These are phyloP conservation scores for Euphrasia arctica DNA, from an alignment of 305 asterid genomes.

Conservation along the genomic window DNA sequence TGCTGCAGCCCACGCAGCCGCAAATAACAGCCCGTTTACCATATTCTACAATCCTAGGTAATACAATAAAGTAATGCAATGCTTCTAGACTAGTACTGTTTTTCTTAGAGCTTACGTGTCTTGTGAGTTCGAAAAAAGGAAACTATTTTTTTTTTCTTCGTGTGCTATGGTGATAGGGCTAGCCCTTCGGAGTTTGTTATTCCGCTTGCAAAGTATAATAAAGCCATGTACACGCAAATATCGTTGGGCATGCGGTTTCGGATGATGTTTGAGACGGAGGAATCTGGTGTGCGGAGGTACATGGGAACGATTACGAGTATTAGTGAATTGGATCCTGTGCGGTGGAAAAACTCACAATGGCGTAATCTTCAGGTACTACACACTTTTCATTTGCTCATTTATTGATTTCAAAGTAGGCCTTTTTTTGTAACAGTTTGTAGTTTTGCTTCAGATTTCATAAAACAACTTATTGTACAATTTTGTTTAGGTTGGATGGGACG, in stretches of 20 bases:
- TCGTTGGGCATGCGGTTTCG: slow-evolving; percentile 88
- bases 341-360: slow-evolving; percentile 98
- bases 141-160: neutral
- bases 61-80: neutral
- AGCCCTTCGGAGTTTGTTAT: slow-evolving; percentile 93
- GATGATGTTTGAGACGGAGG: slow-evolving; percentile 98
- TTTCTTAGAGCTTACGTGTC: neutral
- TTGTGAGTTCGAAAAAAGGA: neutral
- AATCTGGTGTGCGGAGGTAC: slow-evolving; percentile 88
- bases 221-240: slow-evolving; percentile 89
- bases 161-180: slow-evolving; percentile 51
- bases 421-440: neutral
- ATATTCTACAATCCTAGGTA: slow-evolving; percentile 96
- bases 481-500: slow-evolving; percentile 96
- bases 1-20: slow-evolving; percentile 99
- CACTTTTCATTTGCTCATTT: too few species aligned
- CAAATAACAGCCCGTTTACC: slow-evolving; percentile 86
- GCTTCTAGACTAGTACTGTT: neutral
- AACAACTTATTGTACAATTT: slow-evolving; percentile 6
- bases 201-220: slow-evolving; percentile 92
- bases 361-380: slow-evolving; percentile 83
- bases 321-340: slow-evolving; percentile 74
- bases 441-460: neutral
- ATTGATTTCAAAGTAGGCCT: too few species aligned
- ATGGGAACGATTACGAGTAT: slow-evolving; percentile 91